A percentile compares a stretch with the other conserved stretches of the same genome.
These are phyloP conservation scores for Podila epigama DNA, from an alignment of 192 early-diverging fungal genomes.

Conservation along the genomic window DNA sequence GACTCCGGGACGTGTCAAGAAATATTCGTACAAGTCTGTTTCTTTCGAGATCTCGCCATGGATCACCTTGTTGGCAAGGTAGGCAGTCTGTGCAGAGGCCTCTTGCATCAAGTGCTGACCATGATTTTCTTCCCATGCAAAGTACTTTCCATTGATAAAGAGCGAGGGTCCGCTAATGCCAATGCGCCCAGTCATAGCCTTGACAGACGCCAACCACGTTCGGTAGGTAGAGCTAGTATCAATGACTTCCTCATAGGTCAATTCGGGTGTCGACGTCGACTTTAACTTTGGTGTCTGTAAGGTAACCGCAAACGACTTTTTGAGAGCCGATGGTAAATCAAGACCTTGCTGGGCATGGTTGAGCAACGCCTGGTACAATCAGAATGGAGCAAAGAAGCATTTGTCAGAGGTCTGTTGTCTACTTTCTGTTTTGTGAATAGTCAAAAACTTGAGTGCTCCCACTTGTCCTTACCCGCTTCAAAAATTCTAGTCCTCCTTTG, in stretches of 20 bases:
- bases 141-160: constrained; percentile 85
- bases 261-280: constrained; percentile 14
- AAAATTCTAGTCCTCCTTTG: constrained; percentile 33
- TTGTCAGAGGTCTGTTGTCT: too few relatives aligned
- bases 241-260: constrained; percentile 33
- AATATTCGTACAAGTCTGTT: constrained; percentile 72
- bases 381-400: neutral
- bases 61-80: constrained; percentile 15
- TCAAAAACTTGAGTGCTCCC: neutral
- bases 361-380: constrained; percentile 18
- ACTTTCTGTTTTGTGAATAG: too few relatives aligned
- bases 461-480: constrained; percentile 20
- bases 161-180: constrained; percentile 36
- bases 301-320: constrained; percentile 8
- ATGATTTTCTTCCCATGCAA: constrained; percentile 62
- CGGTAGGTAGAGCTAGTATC: constrained; percentile 15
- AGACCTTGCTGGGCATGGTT: constrained; percentile 15
- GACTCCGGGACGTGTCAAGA: constrained; percentile 70
- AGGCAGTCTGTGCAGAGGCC: constrained; percentile 17
- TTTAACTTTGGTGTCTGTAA: constrained; percentile 24
- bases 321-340: constrained; percentile 8
- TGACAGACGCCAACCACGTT: constrained; percentile 18
- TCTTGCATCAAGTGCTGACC: constrained; percentile 22
- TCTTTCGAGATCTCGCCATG: constrained; percentile 57
- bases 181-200: constrained; percentile 10